Percentiles rank a stretch among this genome's conserved stretches.
These are phyloP conservation scores for Papilionanthe hybrid DNA, from an alignment of 116 monocot genomes.

Conservation along the genomic window DNA sequence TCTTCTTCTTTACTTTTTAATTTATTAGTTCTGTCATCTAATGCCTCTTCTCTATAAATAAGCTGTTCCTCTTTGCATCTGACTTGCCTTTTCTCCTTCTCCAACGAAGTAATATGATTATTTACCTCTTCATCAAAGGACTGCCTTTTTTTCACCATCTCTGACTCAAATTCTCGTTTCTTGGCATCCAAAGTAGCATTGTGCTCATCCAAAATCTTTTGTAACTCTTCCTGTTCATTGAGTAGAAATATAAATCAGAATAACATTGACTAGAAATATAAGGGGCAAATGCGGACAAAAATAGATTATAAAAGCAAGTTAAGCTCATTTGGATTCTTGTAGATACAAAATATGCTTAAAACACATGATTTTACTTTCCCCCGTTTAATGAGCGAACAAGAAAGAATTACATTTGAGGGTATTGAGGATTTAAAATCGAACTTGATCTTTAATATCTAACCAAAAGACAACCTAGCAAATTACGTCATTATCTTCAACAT, in stretches of 20 bases:
- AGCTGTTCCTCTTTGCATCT: constrained; percentile 41
- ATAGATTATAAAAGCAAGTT: background rate
- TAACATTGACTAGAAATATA: background rate
- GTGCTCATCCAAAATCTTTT: constrained; percentile 82
- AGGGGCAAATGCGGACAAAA: background rate
- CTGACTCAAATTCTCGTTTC: constrained; percentile 64
- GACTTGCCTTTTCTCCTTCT: constrained; percentile 46
- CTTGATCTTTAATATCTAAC: background rate
- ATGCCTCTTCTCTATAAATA: constrained; percentile 50
- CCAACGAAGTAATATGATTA: constrained; percentile 35
- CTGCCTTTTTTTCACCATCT: constrained; percentile 45
- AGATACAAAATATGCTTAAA: background rate
- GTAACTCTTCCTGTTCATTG: constrained; percentile 54
- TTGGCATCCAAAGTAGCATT: constrained; percentile 46
- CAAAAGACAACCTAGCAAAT: background rate
- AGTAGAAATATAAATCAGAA: constrained; percentile 1
- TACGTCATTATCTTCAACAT: background rate
- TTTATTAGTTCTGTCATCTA: constrained; percentile 46
- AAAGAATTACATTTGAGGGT: background rate
- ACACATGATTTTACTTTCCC: background rate
- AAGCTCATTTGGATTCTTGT: background rate
- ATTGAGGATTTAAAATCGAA: background rate
- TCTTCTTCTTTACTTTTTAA: constrained; percentile 51
- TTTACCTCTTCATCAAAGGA: constrained; percentile 55
- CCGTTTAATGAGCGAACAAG: background rate